These are phyloP conservation scores for Cryptococcus deneoformans DNA, from an alignment of 1,284 basidiomycete species.

Conservation along the genomic window DNA sequence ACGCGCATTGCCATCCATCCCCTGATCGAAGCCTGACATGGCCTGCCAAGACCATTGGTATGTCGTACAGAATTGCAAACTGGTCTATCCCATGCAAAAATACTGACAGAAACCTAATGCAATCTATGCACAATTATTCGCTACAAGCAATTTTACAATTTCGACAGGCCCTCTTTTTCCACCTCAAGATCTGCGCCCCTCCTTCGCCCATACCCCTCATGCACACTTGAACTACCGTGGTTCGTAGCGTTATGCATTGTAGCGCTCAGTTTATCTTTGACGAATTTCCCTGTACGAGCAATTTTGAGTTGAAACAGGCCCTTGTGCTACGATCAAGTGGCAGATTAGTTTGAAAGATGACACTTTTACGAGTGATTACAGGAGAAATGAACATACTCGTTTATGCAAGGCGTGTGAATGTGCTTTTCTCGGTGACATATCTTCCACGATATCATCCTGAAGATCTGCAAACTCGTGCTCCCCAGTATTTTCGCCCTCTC, in stretches of 20 bases:
- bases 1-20: too few species aligned
- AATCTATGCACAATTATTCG: background rate
- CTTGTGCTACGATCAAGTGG: conserved; percentile 25
- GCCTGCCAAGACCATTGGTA: too few species aligned
- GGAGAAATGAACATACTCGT: conserved; percentile 15
- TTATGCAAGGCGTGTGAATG: conserved; percentile 44
- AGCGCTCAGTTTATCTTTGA: conserved; percentile 45
- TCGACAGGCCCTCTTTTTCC: conserved; percentile 46
- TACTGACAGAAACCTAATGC: background rate
- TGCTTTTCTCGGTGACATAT: conserved; percentile 19
- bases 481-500: conserved; percentile 8
- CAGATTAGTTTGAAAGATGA: background rate
- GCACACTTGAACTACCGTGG: conserved; percentile 7
- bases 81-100: background rate
- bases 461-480: conserved; percentile 7
- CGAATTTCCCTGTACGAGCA: conserved; percentile 42
- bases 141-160: conserved; percentile 16
- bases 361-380: background rate
- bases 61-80: background rate
- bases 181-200: conserved; percentile 41
- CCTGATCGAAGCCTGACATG: too few species aligned
- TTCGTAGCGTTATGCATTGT: conserved; percentile 27
- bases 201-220: conserved; percentile 16
- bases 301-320: conserved; percentile 49
- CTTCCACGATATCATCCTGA: conserved; percentile 4